Evolutionary conservation across 2,329 filamentous ascomycete genomes (phyloP).

Genomic region (Pseudogymnoascus sp.): DNA sequence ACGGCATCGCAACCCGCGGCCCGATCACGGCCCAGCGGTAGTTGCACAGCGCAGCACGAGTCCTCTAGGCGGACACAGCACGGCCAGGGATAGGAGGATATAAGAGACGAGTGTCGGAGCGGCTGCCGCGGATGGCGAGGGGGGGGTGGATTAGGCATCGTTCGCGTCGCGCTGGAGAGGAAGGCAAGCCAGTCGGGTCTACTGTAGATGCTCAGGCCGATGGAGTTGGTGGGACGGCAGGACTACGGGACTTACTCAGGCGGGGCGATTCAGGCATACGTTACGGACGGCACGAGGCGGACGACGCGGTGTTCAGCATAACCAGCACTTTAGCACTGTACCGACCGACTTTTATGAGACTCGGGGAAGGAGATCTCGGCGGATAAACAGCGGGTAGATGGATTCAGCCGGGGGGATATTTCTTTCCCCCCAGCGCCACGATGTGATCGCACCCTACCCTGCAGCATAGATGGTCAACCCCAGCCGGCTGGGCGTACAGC

Average conservation of each 20-base stretch:
- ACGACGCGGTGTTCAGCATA: too few species aligned
- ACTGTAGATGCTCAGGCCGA: not conserved
- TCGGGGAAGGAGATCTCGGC: not conserved
- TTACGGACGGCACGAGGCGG: not conserved
- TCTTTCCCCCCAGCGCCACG: not conserved
- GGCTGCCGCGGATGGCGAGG: not conserved
- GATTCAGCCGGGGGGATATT: not conserved
- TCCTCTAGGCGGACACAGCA: too few species aligned
- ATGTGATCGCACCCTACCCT: not conserved
- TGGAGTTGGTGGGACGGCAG: not conserved
- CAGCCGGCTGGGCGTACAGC: not conserved
- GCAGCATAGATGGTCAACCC: not conserved
- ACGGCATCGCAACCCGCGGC: not conserved
- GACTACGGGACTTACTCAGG: not conserved
- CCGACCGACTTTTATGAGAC: not conserved
- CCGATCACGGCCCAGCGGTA: not conserved
- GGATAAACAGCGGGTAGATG: not conserved
- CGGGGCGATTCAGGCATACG: not conserved
- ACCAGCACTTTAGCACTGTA: not conserved
- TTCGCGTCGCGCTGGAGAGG: not conserved
- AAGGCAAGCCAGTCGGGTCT: not conserved
- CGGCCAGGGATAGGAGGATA: not conserved
- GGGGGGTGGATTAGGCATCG: not conserved
- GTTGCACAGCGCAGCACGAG: not conserved
- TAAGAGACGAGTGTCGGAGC: not conserved